phyloP scores from a whole-genome alignment of 129 eudicot species.

The Solidago caesia region DNA sequence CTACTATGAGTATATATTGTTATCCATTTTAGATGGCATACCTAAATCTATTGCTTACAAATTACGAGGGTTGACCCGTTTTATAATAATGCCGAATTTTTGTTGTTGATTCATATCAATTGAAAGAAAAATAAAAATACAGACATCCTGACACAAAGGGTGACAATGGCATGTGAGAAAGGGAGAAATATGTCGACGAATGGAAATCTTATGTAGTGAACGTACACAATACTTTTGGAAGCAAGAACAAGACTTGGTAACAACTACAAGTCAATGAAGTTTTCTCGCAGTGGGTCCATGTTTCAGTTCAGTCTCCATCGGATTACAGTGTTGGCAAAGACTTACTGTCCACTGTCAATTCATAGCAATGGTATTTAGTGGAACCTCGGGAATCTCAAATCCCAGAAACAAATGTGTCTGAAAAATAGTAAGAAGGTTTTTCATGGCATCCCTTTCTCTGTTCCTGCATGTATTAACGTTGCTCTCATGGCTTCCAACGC shows the following conservation, averaged over 20 bases:
- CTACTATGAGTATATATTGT: too few relatives aligned
- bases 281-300: constrained; percentile 4
- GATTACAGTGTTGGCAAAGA: not conserved
- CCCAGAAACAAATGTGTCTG: not conserved
- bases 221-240: constrained; percentile 4
- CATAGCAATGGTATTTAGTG: not conserved
- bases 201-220: not conserved
- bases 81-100: too few relatives aligned
- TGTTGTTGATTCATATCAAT: too few relatives aligned
- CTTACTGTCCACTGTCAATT: not conserved
- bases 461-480: constrained; percentile 14
- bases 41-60: too few relatives aligned
- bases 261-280: constrained; percentile 11
- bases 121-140: too few relatives aligned
- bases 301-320: constrained; percentile 22
- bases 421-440: constrained; percentile 4
- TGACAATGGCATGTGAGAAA: too few relatives aligned
- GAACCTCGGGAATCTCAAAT: not conserved
- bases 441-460: constrained; percentile 19
- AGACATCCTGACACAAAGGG: too few relatives aligned
- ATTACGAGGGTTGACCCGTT: too few relatives aligned
- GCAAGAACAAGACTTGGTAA: constrained; percentile 21
- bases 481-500: not conserved
- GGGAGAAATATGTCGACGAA: not conserved
- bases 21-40: too few relatives aligned